Percentiles rank a stretch among this genome's conserved stretches.
phyloP scores from a whole-genome alignment of 2,329 filamentous ascomycete genomes.

The Apiospora kogelbergensis region DNA sequence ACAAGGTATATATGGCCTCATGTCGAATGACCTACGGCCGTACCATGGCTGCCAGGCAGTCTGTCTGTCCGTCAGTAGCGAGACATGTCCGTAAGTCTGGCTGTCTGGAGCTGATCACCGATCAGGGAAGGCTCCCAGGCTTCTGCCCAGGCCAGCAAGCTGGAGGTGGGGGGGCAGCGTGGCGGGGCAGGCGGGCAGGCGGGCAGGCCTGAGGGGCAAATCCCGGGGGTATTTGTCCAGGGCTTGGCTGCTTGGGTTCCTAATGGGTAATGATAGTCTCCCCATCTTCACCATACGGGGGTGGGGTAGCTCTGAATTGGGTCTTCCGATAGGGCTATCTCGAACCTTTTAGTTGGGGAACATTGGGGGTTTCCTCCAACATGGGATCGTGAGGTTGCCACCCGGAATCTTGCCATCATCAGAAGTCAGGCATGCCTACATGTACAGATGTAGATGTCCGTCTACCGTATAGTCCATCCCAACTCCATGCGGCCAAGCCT shows the following conservation, averaged over 20 bases:
- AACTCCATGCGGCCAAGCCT: not conserved
- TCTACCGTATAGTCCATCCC: not conserved
- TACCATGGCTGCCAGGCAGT: not conserved
- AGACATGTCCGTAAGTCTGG: too few species aligned
- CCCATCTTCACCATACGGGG: not conserved
- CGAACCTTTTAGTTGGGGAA: not conserved
- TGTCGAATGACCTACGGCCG: not conserved
- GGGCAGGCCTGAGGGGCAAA: not conserved
- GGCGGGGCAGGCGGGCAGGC: not conserved
- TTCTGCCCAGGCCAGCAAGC: not conserved
- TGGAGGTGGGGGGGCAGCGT: not conserved
- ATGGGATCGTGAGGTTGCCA: not conserved
- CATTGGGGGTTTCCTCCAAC: not conserved
- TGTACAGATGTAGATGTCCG: not conserved
- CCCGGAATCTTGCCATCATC: not conserved
- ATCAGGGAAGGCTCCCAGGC: not conserved
- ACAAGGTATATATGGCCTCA: not conserved
- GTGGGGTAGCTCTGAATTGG: not conserved
- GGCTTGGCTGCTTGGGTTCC: not conserved
- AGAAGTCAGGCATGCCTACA: not conserved
- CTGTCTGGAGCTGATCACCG: too few species aligned
- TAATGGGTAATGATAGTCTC: not conserved
- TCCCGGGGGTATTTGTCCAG: not conserved
- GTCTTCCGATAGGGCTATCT: slow-evolving; percentile 1
- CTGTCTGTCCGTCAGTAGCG: too few species aligned